Base-by-base conservation (phyloP, 1,284 basidiomycete species). In the Vanrija humicola region DNA sequence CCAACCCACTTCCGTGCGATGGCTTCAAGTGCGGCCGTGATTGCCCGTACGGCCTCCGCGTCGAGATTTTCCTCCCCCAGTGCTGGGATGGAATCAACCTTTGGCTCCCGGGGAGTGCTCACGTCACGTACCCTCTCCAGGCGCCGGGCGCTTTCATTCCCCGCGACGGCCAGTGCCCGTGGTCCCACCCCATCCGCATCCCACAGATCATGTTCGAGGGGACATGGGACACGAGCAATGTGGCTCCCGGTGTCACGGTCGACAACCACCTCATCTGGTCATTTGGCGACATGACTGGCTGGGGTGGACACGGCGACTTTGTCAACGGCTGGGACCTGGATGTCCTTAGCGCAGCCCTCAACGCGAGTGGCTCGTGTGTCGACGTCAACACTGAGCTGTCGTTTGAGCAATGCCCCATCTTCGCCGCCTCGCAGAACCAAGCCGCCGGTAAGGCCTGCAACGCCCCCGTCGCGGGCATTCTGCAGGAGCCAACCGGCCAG, bases 201-300 rank as follows among this genome's bases (percentile, higher is more conserved):
- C 70, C 70, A 1, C 50, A 60, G 28, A 67, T 74, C 54, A 59
- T 67, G 54, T 60, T 72, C 52, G 72, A 74, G 50, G 65, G 61
- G 50, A 64, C 65, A n/a, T 70, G 56, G 50, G 43, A 59, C 14
- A 62, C 63, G 9, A 52, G 55, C 15, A 38, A 46, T 0, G 56
- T 54, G 39, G 52, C 56, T 43, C 62, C 63, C 1, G 64, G 64
- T 38, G 63, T 58, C 5, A 26, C 64, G 0, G 42, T 67, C 26
- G 58, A 51, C 40, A 67, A 66, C 7, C 62, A 72, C 26, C 55
- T 74, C 18, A 64, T 63, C 12, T 74, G 72, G 72, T 68, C 74
- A 19, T 71, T 69, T 48, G 72, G 72, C 14, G 72, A 74, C 54
- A 69, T 65, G 10, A 74, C 69, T n/a, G 72, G 46, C 10, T 47